Conservation (phyloP, 352 stramenopile genomes). For the Pythium apleroticum region DNA sequence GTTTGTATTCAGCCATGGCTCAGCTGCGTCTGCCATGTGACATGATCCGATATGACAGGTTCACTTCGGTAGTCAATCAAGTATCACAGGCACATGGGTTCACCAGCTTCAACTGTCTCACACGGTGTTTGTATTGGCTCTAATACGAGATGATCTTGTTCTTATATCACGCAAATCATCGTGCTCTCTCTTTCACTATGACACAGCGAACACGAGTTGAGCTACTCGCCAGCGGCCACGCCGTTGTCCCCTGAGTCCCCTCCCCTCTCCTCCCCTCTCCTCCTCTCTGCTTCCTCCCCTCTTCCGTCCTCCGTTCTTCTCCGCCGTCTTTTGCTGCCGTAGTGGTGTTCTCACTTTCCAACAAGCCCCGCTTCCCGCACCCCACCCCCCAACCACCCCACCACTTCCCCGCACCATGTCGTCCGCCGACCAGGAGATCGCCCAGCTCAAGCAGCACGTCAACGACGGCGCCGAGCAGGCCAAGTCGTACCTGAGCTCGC, state of each 20-base stretch:
- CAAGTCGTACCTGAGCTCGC: constrained; percentile 59
- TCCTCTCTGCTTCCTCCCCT: not conserved
- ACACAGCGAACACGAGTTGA: not conserved
- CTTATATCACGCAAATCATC: constrained; percentile 13
- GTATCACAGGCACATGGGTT: constrained; percentile 5
- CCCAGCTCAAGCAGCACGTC: constrained; percentile 65
- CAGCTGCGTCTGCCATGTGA: constrained; percentile 1
- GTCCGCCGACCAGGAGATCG: constrained; percentile 30
- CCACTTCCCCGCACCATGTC: not conserved
- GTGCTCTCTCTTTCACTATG: not conserved
- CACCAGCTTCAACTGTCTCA: not conserved
- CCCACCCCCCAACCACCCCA: constrained; percentile 4
- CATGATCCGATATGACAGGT: not conserved
- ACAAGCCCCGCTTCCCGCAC: constrained; percentile 6
- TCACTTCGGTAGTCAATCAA: constrained; percentile 4
- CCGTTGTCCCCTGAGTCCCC: not conserved
- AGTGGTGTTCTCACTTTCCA: constrained; percentile 13
- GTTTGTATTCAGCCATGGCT: not conserved
- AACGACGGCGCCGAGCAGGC: constrained; percentile 59
- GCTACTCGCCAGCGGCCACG: not conserved
- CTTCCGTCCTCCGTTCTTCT: not conserved
- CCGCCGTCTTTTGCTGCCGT: not conserved
- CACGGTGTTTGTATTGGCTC: constrained; percentile 20
- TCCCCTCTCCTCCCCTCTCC: not conserved
- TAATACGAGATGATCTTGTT: constrained; percentile 8